Base-by-base conservation (phyloP, 2,329 filamentous ascomycete genomes). In the Talaromyces islandicus region DNA sequence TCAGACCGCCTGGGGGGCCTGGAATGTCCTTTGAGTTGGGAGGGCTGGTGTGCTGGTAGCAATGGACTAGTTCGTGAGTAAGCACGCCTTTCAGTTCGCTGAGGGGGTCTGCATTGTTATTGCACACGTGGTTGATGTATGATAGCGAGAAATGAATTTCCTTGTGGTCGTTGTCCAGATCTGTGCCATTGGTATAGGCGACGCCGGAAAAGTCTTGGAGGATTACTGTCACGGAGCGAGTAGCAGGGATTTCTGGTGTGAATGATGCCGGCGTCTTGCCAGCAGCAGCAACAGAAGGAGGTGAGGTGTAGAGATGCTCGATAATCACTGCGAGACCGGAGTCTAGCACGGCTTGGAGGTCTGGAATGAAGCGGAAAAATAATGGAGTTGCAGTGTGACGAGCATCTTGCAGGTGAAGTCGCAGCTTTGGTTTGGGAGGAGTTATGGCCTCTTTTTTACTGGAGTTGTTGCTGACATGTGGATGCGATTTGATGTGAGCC, bases 1-100 rank as follows among this genome's bases (percentile, higher is more conserved):
- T 88, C 53, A 97, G 75, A 0, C 94, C 94, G 0, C 88, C 88
- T 0, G 89, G 89, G 0, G 75, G 73, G 7, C 46, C 61, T 1
- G 71, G 68, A 2, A 67, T 63, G 4, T 56, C 35, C 3, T 2
- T 77, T 77, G 0, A 78, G 79, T 11, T n/a, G 9, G 32, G 56
- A 10, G 74, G 78, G 1, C 81, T 88, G 67, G 91, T 88, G 75
- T 90, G 89, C 74, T 97, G 93, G 77, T 89, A 95, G 76, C 92
- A 97, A 77, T 97, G 94, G 14, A 97, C 93, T 63, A 97, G 87
- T 76, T 97, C 93, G 72, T 97, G 93, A 1, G 89, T 88, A 21
- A 97, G 74, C 0, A 97, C 92, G 46, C 94, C 94, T 19, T 84
- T 77, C 61, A 97, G 85, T 77, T 97, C 91, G 43, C 74, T 63